Evolutionary conservation across 257 asterid species (phyloP), one percentile per base, ranked within the genome.

Genomic region (Ocimum tenuiflorum): DNA sequence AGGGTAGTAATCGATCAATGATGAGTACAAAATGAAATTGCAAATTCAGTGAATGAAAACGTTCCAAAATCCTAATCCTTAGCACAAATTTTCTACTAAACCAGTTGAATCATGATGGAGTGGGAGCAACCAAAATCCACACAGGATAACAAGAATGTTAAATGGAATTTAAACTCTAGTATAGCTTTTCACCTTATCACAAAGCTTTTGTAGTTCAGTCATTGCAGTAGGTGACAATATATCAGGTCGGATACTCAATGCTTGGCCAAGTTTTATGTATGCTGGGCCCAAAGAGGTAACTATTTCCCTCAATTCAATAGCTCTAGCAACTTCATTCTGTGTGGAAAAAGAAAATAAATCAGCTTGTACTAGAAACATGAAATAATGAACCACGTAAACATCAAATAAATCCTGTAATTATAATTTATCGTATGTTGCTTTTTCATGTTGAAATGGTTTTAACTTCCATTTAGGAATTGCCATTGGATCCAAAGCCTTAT

Each of bases 231-330:
- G 99, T 13, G 99, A 94, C 65, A 94, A 74, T 73, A 94, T 82
- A 74, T 94, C 99, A 43, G 99, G 99, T 18, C 99, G 91, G 59
- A 94, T 94, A 81, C 99, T 94, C 79, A 94, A 77, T 61, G 99
- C 99, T 84, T 94, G 99, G 74, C 99, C 97, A 63, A 90, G 96
- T 82, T 94, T 94, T 71, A 94, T 94, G 73, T 94, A 94, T 68
- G 99, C 99, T 68, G 99, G 99, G 50, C 99, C 99, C 83, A 94
- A 70, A 42, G 97, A 94, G 45, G 99, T 94, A 67, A 94, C 97
- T 67, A 94, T 94, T 69, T 94, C 99, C 80, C 97, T 86, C 78
- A 94, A 50, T 65, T 94, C 99, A 78, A 94, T 94, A 51, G 97
- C 99, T 67, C 99, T 85, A 56, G 96, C 87, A 15, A 94, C 92